These are phyloP conservation scores for Lyophyllum semitale DNA, from an alignment of 768 basidiomycete genomes.

Conservation along the genomic window DNA sequence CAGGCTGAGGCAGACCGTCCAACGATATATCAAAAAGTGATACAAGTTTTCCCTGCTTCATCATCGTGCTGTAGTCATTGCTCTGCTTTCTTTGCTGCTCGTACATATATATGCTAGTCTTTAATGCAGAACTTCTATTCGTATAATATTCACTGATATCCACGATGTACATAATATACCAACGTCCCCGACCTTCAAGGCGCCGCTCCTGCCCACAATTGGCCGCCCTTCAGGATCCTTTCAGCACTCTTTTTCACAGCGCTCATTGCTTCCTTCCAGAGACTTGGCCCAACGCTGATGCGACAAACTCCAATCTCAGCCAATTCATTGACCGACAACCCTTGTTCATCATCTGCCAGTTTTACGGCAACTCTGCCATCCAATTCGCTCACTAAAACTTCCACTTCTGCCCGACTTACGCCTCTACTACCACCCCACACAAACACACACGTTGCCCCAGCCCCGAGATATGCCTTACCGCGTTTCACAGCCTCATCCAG, in stretches of 20 bases:
- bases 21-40: slow-evolving; percentile 20
- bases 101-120: background rate
- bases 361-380: background rate
- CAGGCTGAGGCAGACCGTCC: slow-evolving; percentile 46
- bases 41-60: background rate
- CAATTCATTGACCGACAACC: background rate
- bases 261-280: background rate
- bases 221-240: background rate
- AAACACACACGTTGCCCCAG: slow-evolving; percentile 3
- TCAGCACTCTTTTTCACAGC: background rate
- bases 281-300: slow-evolving; percentile 1
- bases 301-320: slow-evolving; percentile 2
- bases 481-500: slow-evolving; percentile 1
- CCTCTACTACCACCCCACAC: slow-evolving; percentile 2
- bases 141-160: background rate
- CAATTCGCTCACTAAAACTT: background rate
- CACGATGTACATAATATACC: background rate
- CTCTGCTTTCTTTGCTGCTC: background rate
- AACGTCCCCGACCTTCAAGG: background rate
- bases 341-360: background rate
- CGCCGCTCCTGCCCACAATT: background rate
- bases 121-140: background rate
- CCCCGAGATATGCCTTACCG: slow-evolving; percentile 1
- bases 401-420: background rate
- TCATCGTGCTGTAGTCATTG: background rate